Percentiles rank a stretch among this genome's conserved stretches.
Conservation (phyloP, 1,139 yeast species). For the Candida pseudoviswanathii region DNA sequence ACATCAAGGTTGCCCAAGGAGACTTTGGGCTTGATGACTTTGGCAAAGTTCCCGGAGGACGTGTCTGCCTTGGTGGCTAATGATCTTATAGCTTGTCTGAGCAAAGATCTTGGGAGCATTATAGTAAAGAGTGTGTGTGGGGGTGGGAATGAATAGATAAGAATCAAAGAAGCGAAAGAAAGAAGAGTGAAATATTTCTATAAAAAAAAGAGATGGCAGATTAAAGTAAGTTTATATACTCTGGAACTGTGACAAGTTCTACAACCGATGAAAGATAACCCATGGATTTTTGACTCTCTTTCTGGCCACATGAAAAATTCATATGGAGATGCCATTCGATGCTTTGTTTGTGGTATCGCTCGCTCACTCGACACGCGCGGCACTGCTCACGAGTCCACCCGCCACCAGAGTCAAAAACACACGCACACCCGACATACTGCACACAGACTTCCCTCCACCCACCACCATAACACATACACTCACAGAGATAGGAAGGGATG, state of each 20-base stretch:
- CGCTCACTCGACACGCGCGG: not conserved
- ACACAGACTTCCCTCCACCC: too few species aligned
- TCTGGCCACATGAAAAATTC: not conserved
- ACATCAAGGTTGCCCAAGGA: conserved; percentile 62
- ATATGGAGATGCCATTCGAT: not conserved
- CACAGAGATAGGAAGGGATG: too few species aligned
- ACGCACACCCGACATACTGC: too few species aligned
- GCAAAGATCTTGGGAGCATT: conserved; percentile 3
- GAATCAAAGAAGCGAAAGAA: not conserved
- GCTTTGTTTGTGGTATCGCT: too few species aligned
- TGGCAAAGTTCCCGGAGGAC: conserved; percentile 44
- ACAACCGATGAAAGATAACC: not conserved
- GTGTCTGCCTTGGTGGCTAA: conserved; percentile 45
- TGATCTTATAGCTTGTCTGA: conserved; percentile 13
- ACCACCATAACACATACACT: too few species aligned
- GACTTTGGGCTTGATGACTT: conserved; percentile 42
- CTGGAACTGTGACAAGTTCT: not conserved
- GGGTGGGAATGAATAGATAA: not conserved
- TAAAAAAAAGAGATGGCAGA: not conserved
- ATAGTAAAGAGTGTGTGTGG: not conserved
- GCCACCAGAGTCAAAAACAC: too few species aligned
- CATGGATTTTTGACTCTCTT: not conserved
- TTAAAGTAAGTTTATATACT: not conserved
- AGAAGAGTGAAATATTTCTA: not conserved
- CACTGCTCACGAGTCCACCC: not conserved